phyloP scores from a whole-genome alignment of 176 grass and related monocot genomes.

The Olyra latifolia region DNA sequence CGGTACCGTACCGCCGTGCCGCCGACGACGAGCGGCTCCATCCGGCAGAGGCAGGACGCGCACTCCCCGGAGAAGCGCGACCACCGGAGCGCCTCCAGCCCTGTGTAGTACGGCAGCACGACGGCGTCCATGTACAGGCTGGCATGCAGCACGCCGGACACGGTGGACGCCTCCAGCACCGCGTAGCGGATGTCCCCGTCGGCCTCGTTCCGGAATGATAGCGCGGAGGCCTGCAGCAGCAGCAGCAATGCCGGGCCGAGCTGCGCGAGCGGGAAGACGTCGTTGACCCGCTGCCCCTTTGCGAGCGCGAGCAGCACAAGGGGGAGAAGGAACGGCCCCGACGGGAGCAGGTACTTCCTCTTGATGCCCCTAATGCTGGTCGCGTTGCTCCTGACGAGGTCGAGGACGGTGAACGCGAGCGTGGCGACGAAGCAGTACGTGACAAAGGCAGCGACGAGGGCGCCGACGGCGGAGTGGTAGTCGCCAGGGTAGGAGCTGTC shows the following conservation, averaged over 20 bases:
- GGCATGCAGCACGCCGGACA: conserved; percentile 90
- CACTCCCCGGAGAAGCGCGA: conserved; percentile 85
- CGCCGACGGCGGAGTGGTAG: conserved; percentile 59
- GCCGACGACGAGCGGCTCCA: conserved; percentile 63
- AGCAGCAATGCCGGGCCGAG: conserved; percentile 85
- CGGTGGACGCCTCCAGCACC: conserved; percentile 90
- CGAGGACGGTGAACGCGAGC: conserved; percentile 65
- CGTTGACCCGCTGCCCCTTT: conserved; percentile 78
- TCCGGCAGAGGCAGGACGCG: conserved; percentile 86
- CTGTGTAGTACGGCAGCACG: conserved; percentile 94
- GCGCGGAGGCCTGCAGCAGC: conserved; percentile 82
- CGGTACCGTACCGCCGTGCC: conserved; percentile 60
- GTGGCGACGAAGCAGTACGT: conserved; percentile 67
- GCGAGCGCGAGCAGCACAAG: conserved; percentile 76
- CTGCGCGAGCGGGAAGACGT: conserved; percentile 73
- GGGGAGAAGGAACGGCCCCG: conserved; percentile 78
- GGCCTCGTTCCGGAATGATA: conserved; percentile 83
- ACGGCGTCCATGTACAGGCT: conserved; percentile 81
- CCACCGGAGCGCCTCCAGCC: conserved; percentile 71
- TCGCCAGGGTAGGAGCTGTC: conserved; percentile 84
- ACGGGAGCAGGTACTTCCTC: conserved; percentile 81
- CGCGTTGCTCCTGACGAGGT: conserved; percentile 28
- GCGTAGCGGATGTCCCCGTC: conserved; percentile 83
- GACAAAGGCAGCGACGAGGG: conserved; percentile 61
- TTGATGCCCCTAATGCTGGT: conserved; percentile 38